Conservation (phyloP, 2,329 filamentous ascomycete genomes). For the Aureobasidium sp. region DNA sequence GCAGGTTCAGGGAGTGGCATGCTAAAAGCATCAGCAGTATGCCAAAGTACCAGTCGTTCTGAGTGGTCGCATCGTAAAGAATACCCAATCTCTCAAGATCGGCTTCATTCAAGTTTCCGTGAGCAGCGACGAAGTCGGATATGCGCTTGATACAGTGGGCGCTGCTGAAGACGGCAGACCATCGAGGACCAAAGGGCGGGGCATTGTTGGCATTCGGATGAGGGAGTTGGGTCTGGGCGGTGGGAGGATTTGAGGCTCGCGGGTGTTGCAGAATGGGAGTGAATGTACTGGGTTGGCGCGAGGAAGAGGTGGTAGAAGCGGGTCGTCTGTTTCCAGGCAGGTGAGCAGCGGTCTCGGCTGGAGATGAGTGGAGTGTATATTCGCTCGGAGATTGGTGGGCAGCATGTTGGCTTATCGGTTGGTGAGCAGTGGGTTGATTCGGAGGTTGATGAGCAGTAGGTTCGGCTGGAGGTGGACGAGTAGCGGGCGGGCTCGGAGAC, state of each 20-base stretch:
- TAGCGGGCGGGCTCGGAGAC: not conserved
- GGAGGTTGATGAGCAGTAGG: too few relatives aligned
- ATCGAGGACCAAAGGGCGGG: not conserved
- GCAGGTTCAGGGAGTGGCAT: not conserved
- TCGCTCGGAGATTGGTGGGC: not conserved
- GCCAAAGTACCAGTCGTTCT: constrained; percentile 5
- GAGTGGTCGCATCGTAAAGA: not conserved
- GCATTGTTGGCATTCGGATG: not conserved
- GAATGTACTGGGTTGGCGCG: not conserved
- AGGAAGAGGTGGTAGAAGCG: not conserved
- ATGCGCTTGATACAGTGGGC: not conserved
- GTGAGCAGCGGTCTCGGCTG: not conserved
- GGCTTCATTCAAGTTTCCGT: not conserved
- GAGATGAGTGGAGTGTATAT: not conserved
- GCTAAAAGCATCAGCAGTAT: not conserved
- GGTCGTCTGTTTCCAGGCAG: not conserved
- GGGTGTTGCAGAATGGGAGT: not conserved
- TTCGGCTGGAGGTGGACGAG: too few relatives aligned
- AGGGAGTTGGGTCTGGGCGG: not conserved
- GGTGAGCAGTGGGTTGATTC: not conserved
- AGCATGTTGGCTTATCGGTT: not conserved
- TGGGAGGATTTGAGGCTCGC: not conserved
- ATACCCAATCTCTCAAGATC: not conserved
- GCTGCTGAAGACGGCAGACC: not conserved
- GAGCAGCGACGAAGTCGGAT: not conserved